phyloP scores from a whole-genome alignment of 2,329 filamentous ascomycete species.

The Alternaria ventricosa region DNA sequence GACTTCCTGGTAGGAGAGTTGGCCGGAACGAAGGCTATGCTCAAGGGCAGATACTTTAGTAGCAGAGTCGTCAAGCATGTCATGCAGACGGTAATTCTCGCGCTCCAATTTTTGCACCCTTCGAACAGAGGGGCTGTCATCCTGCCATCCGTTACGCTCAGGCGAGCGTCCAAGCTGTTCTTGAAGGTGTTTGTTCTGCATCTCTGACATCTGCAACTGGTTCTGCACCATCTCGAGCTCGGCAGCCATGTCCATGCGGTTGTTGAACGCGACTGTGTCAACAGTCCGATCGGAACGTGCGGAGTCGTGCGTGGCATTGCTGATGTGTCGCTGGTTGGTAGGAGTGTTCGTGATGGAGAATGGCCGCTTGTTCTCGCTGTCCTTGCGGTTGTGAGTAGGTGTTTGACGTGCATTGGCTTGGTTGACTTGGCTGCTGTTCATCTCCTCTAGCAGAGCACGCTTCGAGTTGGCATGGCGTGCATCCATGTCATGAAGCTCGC shows the following conservation, averaged over 20 bases:
- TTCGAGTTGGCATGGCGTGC: constrained; percentile 67
- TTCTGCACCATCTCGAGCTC: constrained; percentile 94
- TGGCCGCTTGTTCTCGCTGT: constrained; percentile 65
- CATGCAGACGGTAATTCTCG: constrained; percentile 88
- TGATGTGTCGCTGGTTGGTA: constrained; percentile 69
- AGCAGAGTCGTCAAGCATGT: constrained; percentile 91
- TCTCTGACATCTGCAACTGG: constrained; percentile 89
- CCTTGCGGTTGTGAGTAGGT: constrained; percentile 71
- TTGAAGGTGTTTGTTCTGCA: constrained; percentile 93
- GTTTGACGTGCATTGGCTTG: constrained; percentile 61
- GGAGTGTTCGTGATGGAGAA: constrained; percentile 81
- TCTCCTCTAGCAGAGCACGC: constrained; percentile 83
- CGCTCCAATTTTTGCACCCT: constrained; percentile 91
- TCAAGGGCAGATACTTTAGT: constrained; percentile 92
- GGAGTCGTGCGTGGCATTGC: constrained; percentile 75
- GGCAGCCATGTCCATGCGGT: constrained; percentile 86
- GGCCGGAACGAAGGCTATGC: constrained; percentile 82
- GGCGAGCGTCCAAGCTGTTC: constrained; percentile 80
- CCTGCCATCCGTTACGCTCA: constrained; percentile 65
- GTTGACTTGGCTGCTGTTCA: constrained; percentile 81
- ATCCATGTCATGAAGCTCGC: constrained; percentile 72
- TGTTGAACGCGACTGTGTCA: constrained; percentile 84
- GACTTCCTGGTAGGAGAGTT: constrained; percentile 87
- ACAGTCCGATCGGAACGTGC: constrained; percentile 83
- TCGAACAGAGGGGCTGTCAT: constrained; percentile 78